Evolutionary conservation across 345 rosid genomes (phyloP), one percentile per base, ranked within the genome.

Genomic region (Microcos paniculata): DNA sequence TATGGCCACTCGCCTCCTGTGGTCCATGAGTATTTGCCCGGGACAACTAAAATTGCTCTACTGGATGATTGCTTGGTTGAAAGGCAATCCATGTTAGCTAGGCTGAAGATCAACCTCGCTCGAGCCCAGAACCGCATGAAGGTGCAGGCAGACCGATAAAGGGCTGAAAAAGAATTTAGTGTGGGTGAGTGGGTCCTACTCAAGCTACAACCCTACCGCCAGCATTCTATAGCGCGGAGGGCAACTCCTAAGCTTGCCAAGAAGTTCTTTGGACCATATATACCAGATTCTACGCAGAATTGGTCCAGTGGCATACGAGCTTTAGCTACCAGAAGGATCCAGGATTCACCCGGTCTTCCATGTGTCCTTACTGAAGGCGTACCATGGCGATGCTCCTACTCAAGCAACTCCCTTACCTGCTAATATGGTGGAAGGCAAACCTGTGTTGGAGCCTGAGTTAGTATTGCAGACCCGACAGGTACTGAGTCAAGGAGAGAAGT

Each of bases 191-290:
- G 12, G 51, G 72, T 63, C 40, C 68, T 63, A 8, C 68, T 63
- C 68, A 63, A 63, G 18, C 68, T 63, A 5, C 68, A 63, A 8
- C 68, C 68, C 35, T 63, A 63, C 43, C 7, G 68, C 8, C 68
- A 63, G 23, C 40, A 6, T 4, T 9, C 72, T 35, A 23, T 67
- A 9, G 6, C 28, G 52, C 14, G n/a, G 26, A 18, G 72, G 8
- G 18, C 49, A 4, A 10, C 10, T 21, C 49, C 6, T 4, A 67
- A 67, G 26, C 6, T 67, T 4, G 13, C 72, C 11, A 4, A 10
- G 11, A 7, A 28, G 6, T 63, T 8, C 19, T 10, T 12, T 28
- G 68, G 68, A 9, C 68, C 68, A 8, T 43, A 10, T 35, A n/a
- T n/a, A n/a, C n/a, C 48, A 35, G 8, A 43, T 67, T 8, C 5